Evolutionary conservation across 1,284 basidiomycete species (phyloP), one percentile per base, ranked within the genome.

Genomic region (Gymnopus androsaceus): DNA sequence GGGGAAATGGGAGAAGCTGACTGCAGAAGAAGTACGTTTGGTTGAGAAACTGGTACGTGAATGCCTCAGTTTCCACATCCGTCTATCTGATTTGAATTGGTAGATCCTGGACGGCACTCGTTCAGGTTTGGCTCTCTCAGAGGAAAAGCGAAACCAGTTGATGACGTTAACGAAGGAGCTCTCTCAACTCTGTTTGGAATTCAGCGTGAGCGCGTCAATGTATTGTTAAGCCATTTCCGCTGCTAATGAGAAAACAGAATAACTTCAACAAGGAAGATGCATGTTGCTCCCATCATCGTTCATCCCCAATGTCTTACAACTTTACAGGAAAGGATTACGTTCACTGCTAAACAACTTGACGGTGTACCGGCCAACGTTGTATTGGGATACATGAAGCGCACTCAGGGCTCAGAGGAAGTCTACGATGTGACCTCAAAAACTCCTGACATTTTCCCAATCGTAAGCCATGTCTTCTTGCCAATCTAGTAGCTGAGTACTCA

Each of bases 251-350:
- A 17, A 54, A 23, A 45, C 62, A 90, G 84, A 90, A 90, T 85
- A 91, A 92, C 72, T 90, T 86, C 71, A 93, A 92, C 63, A 89
- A 94, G 69, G 92, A 94, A 66, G 87, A 87, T 53, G 90, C 90
- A 62, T 46, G 72, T 37, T 8, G 17, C 19, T 42, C 17, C 2
- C 42, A 8, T 28, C 14, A 1, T 4, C 8, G 17, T 41, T 17
- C 12, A n/a, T 57, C 42, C 9, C 31, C 51, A 37, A 46, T 54
- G 59, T 17, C 52, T 50, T 9, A 56, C 38, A 14, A 31, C 27
- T 49, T 27, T 3, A n/a, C 60, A 91, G 87, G 84, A 79, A 11
- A 71, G 74, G 25, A 75, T 91, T 34, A 72, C 75, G 4, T 90
- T 92, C 63, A 89, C 85, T 0, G 73, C 71, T 30, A 81, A 90